These are phyloP conservation scores for Paecilomyces dactylethromorphus DNA, from an alignment of 2,329 filamentous ascomycete species.

Conservation along the genomic window DNA sequence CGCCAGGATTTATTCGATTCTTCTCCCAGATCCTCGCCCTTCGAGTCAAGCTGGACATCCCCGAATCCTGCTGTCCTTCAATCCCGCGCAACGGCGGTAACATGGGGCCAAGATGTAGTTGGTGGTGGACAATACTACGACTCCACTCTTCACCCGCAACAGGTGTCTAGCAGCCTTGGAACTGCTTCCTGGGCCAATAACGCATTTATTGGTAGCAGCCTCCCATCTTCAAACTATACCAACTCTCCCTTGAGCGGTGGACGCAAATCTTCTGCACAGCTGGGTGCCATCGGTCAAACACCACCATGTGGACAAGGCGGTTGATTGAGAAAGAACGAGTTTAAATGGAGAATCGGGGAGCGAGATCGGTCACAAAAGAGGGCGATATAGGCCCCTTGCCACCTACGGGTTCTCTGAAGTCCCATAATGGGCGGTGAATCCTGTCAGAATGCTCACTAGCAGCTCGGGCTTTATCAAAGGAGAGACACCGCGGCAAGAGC, in stretches of 20 bases:
- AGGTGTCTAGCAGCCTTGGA: constrained; percentile 18
- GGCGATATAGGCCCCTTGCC: background rate
- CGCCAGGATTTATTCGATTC: constrained; percentile 6
- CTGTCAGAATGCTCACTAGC: background rate
- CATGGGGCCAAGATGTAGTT: constrained; percentile 18
- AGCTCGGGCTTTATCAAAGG: background rate
- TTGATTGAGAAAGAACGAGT: constrained; percentile 21
- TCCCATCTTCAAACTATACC: constrained; percentile 17
- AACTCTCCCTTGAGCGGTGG: constrained; percentile 12
- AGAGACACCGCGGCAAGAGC: background rate
- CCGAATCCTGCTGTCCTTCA: constrained; percentile 9
- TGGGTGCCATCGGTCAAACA: constrained; percentile 39
- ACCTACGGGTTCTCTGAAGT: background rate
- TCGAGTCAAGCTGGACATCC: constrained; percentile 16
- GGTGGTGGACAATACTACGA: constrained; percentile 1
- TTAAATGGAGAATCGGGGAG: background rate
- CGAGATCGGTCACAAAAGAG: background rate
- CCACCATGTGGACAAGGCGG: constrained; percentile 45
- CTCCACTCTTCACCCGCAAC: constrained; percentile 14
- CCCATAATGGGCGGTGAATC: background rate
- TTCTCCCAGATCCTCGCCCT: constrained; percentile 12
- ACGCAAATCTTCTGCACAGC: constrained; percentile 24
- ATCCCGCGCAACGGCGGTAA: constrained; percentile 10
- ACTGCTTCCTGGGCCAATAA: constrained; percentile 29
- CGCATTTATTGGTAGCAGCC: constrained; percentile 27